Evolutionary conservation across 768 basidiomycete species (phyloP), one percentile per base, ranked within the genome.

Genomic region (Mycena venus): DNA sequence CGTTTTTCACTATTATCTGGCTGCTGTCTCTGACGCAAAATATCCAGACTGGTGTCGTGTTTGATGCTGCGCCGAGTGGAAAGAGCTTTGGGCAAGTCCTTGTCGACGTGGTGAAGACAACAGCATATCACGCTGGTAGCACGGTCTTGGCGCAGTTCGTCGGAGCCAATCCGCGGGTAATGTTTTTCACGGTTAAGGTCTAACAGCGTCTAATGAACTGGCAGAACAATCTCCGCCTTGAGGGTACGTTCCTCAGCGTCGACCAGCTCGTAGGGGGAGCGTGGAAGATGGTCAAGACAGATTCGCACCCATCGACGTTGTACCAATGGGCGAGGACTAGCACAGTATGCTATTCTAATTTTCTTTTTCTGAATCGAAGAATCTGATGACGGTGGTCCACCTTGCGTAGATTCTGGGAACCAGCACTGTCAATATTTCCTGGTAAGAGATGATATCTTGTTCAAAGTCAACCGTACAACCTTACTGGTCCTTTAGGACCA

Each of bases 201-300:
- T 51, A 25, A 51, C 4, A 12, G 23, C 60, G 51, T 55, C 47
- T 70, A 15, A 17, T 42, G 25, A 2, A 14, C 40, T 1, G 4
- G 21, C 34, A 95, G 93, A 96, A 96, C 78, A 95, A 96, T 77
- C 88, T 95, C 40, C 90, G 91, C n/a, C 86, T 95, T 14, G 94
- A 94, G 78, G 87, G 86, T 40, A 94, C 94, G 0, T 95, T 93
- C 86, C 83, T 95, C 47, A 89, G 87, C 0, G 88, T 95, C 44
- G 92, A 95, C 72, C 88, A 85, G 62, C 82, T 87, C 36, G 82
- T 86, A 3, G 78, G 84, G 21, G 86, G 84, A n/a, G 80, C 83
- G 65, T 95, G 93, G 94, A 83, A 72, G 70, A 78, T 86, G 0
- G 89, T 92, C 32, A 86, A 90, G 59, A 90, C 93, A 17, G 94